These are phyloP conservation scores for Triticum monococcum DNA, from an alignment of 176 grass and related monocot species.

Conservation along the genomic window DNA sequence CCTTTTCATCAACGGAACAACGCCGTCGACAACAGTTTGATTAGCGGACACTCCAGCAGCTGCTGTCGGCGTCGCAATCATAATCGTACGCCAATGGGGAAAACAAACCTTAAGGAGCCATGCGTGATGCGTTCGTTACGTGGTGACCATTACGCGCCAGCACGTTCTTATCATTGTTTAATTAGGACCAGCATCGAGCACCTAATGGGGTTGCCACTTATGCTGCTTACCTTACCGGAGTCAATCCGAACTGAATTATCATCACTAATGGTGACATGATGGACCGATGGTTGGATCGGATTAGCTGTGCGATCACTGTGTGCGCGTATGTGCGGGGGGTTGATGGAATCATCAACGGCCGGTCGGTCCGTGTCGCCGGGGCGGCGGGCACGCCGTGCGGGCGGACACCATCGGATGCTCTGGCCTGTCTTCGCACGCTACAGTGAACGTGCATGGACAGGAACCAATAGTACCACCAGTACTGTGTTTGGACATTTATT, in stretches of 20 bases:
- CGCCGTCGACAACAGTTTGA: no score
- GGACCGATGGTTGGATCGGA: no score
- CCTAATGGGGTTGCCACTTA: no score
- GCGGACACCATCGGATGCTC: conserved; percentile 31
- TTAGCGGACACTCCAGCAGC: no score
- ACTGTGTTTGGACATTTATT: neutral
- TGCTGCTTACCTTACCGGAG: neutral
- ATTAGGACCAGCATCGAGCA: neutral
- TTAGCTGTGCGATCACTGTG: neutral
- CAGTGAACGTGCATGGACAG: neutral
- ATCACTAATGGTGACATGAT: no score
- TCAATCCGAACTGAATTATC: neutral
- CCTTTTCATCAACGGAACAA: no score
- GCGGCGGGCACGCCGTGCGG: neutral
- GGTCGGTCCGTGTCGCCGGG: conserved; percentile 10
- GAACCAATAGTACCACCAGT: neutral
- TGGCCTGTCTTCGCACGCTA: neutral
- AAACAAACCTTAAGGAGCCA: neutral
- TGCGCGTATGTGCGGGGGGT: neutral
- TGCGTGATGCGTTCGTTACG: neutral
- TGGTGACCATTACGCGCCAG: neutral
- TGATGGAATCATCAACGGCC: neutral
- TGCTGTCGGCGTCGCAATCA: neutral
- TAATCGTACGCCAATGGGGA: neutral
- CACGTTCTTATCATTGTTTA: neutral